Evolutionary conservation across 768 basidiomycete genomes (phyloP).

Genomic region (Trametes maxima): DNA sequence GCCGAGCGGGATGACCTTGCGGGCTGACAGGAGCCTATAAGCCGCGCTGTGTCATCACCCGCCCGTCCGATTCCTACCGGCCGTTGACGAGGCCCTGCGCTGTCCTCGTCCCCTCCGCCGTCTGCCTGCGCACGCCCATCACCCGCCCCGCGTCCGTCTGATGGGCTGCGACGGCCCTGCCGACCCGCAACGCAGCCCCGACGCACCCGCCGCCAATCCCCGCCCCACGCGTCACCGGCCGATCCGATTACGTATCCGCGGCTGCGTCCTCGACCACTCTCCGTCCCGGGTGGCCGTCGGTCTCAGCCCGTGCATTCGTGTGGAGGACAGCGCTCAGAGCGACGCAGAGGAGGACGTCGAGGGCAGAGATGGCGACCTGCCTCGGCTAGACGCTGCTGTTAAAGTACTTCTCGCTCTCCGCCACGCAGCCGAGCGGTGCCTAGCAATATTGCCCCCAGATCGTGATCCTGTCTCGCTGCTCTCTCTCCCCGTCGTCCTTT

Average conservation of each 20-base stretch:
- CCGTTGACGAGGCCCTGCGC: background rate
- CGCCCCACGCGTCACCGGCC: conserved; percentile 7
- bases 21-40: conserved; percentile 14
- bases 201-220: background rate
- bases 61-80: conserved; percentile 21
- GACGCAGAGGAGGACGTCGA: background rate
- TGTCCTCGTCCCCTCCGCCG: background rate
- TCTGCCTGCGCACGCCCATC: background rate
- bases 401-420: conserved; percentile 5
- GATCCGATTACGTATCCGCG: conserved; percentile 13
- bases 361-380: background rate
- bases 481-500: background rate
- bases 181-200: conserved; percentile 1
- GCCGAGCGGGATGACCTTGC: background rate
- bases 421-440: conserved; percentile 10
- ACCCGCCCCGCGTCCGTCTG: background rate
- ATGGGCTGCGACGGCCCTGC: background rate
- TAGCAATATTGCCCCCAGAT: conserved; percentile 2
- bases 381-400: conserved; percentile 1
- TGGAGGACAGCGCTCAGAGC: background rate
- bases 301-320: background rate
- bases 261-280: background rate
- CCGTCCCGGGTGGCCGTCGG: conserved; percentile 1
- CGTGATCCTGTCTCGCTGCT: background rate
- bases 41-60: conserved; percentile 20